These are phyloP conservation scores for Rhynchospora pubera DNA, from an alignment of 176 grass and related monocot species.

Conservation along the genomic window DNA sequence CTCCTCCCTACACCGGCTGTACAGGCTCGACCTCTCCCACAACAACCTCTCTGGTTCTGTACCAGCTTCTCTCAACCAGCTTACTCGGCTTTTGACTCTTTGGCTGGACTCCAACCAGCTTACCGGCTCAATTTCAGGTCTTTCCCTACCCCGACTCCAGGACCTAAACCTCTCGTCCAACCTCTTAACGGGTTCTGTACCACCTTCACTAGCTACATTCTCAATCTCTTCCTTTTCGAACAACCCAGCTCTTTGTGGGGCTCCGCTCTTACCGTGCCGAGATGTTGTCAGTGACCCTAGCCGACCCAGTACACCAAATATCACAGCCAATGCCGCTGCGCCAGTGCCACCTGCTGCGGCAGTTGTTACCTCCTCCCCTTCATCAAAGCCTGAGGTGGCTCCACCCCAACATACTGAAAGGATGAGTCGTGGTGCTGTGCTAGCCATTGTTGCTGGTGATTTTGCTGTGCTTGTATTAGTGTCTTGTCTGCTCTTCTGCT, in stretches of 20 bases:
- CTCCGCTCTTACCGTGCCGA: constrained; percentile 49
- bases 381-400: constrained; percentile 30
- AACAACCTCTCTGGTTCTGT: constrained; percentile 64
- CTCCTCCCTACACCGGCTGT: constrained; percentile 39
- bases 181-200: constrained; percentile 45
- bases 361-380: constrained; percentile 42
- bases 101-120: constrained; percentile 70
- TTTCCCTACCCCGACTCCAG: constrained; percentile 54
- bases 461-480: constrained; percentile 78
- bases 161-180: constrained; percentile 77
- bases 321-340: constrained; percentile 18
- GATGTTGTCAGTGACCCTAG: constrained; percentile 18
- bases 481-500: constrained; percentile 72
- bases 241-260: constrained; percentile 51
- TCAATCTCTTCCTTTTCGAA: constrained; percentile 33
- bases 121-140: constrained; percentile 33
- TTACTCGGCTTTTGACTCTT: constrained; percentile 60
- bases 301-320: constrained; percentile 7
- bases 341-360: constrained; percentile 37
- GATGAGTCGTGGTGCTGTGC: constrained; percentile 65
- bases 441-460: constrained; percentile 66
- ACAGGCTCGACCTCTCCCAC: constrained; percentile 67
- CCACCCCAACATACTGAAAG: constrained; percentile 17
- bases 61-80: constrained; percentile 39
- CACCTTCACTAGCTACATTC: constrained; percentile 39